Evolutionary conservation across 2,329 filamentous ascomycete species (phyloP).

Genomic region (Venturia pyrina): DNA sequence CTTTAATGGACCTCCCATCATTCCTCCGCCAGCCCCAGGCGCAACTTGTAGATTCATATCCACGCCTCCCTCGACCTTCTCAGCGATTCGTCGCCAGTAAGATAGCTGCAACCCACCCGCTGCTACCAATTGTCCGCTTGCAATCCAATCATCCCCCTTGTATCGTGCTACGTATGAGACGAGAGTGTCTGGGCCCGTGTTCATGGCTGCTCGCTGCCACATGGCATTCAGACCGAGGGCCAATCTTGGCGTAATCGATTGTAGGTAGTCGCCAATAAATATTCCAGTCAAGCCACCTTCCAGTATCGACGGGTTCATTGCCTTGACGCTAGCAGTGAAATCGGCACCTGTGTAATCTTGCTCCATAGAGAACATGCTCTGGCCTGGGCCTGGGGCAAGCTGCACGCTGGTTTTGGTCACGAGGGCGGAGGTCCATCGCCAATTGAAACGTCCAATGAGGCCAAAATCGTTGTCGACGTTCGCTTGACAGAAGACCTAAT

Average conservation of each 20-base stretch:
- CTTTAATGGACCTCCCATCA: conserved; percentile 64
- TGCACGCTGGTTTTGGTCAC: conserved; percentile 84
- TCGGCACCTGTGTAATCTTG: conserved; percentile 91
- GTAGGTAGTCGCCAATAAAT: conserved; percentile 90
- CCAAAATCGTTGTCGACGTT: conserved; percentile 88
- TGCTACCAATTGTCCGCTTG: conserved; percentile 70
- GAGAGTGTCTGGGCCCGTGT: conserved; percentile 80
- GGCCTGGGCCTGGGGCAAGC: conserved; percentile 60
- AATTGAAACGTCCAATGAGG: conserved; percentile 84
- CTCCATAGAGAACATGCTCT: conserved; percentile 81
- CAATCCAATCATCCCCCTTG: conserved; percentile 87
- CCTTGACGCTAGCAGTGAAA: conserved; percentile 87
- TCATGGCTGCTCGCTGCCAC: conserved; percentile 80
- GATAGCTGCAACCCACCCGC: conserved; percentile 82
- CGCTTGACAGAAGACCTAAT: conserved; percentile 85
- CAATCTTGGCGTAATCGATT: conserved; percentile 79
- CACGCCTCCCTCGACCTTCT: conserved; percentile 92
- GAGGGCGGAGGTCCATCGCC: conserved; percentile 70
- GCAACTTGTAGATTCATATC: conserved; percentile 84
- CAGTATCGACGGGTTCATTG: conserved; percentile 87
- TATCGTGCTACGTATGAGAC: conserved; percentile 87
- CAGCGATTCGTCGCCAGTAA: conserved; percentile 87
- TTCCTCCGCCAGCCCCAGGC: conserved; percentile 43
- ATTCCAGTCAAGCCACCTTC: conserved; percentile 92
- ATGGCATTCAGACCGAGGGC: conserved; percentile 85